phyloP scores from a whole-genome alignment of 495 filamentous ascomycete genomes.

The Penicillium antarcticum region DNA sequence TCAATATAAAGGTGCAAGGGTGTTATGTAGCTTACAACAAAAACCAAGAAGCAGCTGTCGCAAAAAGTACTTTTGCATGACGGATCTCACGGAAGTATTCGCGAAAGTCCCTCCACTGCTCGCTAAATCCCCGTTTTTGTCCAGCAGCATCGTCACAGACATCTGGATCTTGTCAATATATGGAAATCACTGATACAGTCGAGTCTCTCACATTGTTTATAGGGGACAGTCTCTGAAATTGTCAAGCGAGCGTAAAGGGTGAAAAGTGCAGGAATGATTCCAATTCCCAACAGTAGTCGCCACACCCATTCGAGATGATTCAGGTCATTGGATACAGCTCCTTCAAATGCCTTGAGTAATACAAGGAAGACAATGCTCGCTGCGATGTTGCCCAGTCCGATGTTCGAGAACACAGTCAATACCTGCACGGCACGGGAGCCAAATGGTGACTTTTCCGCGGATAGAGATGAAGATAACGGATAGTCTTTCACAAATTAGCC shows the following conservation, averaged over 20 bases:
- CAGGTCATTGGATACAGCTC: constrained; percentile 1
- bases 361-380: constrained; percentile 18
- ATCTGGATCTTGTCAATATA: constrained; percentile 1
- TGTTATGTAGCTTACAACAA: constrained; percentile 11
- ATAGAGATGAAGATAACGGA: constrained; percentile 15
- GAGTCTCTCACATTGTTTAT: constrained; percentile 9
- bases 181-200: neutral
- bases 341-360: constrained; percentile 15
- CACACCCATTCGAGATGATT: constrained; percentile 15
- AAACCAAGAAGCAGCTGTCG: constrained; percentile 22
- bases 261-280: constrained; percentile 12
- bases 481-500: constrained; percentile 9
- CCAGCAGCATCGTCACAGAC: constrained; percentile 9
- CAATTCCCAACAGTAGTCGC: constrained; percentile 16
- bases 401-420: constrained; percentile 12
- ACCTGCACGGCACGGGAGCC: constrained; percentile 13
- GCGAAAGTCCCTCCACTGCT: constrained; percentile 21
- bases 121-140: constrained; percentile 10
- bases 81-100: constrained; percentile 17
- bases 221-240: constrained; percentile 10
- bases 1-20: too few relatives aligned
- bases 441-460: constrained; percentile 15
- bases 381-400: constrained; percentile 14
- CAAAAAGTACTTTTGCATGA: constrained; percentile 19
- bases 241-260: constrained; percentile 17